These are phyloP conservation scores for Microcos paniculata DNA, from an alignment of 345 rosid genomes.

Conservation along the genomic window DNA sequence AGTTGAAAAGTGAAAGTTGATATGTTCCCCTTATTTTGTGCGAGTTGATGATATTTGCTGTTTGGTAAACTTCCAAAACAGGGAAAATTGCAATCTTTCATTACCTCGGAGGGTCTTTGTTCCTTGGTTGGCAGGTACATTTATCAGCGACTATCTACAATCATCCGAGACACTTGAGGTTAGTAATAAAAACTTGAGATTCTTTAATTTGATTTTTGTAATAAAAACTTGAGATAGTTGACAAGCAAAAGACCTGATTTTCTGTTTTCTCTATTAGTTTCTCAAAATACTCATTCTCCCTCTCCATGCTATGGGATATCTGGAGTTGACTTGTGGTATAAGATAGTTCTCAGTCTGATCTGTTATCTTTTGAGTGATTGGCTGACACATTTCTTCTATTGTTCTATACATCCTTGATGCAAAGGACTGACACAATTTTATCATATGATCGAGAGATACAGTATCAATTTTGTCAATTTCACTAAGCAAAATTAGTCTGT, in stretches of 20 bases:
- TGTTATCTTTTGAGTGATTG: too few relatives aligned
- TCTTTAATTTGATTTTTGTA: not conserved
- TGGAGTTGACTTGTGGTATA: not conserved
- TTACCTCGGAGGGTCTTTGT: constrained; percentile 83
- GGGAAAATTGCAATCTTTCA: constrained; percentile 55
- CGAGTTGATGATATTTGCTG: constrained; percentile 11
- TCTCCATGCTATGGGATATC: not conserved
- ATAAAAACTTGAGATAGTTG: not conserved
- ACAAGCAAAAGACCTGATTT: not conserved
- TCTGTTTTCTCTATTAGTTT: not conserved
- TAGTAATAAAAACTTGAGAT: not conserved
- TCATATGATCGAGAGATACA: not conserved
- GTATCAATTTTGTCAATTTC: not conserved
- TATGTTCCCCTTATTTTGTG: not conserved
- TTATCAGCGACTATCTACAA: constrained; percentile 78
- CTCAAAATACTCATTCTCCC: not conserved
- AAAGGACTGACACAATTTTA: too few relatives aligned
- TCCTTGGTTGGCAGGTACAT: constrained; percentile 67
- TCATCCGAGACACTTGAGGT: constrained; percentile 81
- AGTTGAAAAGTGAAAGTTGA: constrained; percentile 1
- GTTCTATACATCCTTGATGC: too few relatives aligned
- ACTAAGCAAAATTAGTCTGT: not conserved
- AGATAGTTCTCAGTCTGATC: constrained; percentile 2
- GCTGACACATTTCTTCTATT: too few relatives aligned
- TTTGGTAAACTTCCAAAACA: constrained; percentile 30